phyloP scores from a whole-genome alignment of 192 early-diverging fungal species.

The Linnemannia schmuckeri region DNA sequence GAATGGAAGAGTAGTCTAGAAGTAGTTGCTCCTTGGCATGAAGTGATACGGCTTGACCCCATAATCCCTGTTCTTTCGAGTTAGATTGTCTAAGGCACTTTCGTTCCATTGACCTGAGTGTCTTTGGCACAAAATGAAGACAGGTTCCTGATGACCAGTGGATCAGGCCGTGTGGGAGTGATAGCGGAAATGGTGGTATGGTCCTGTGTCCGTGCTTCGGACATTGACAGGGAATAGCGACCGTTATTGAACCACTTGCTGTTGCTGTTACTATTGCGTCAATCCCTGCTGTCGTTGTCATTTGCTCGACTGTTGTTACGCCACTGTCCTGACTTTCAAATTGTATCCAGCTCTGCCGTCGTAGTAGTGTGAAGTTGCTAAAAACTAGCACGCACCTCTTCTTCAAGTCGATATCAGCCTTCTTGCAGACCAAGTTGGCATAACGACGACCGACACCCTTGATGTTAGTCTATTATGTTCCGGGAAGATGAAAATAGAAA shows the following conservation, averaged over 20 bases:
- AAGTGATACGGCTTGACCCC: too few relatives aligned
- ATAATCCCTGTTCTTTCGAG: too few relatives aligned
- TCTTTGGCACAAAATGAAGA: background rate
- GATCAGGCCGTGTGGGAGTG: background rate
- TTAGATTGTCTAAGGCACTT: too few relatives aligned
- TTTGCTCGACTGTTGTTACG: background rate
- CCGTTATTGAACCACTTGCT: background rate
- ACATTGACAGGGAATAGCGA: background rate
- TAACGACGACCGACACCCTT: constrained; percentile 99
- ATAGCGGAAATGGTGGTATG: background rate
- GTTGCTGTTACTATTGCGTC: background rate
- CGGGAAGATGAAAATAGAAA: background rate
- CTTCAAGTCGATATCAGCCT: constrained; percentile 97
- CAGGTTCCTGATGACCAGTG: background rate
- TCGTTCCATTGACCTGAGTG: background rate
- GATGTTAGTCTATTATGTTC: constrained; percentile 77
- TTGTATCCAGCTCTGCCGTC: background rate
- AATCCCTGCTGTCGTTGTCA: background rate
- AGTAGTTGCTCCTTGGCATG: too few relatives aligned
- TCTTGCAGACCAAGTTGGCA: constrained; percentile 99
- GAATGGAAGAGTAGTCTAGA: too few relatives aligned
- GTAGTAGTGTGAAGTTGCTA: background rate
- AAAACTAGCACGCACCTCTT: constrained; percentile 79
- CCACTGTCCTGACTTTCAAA: background rate
- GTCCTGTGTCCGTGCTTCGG: background rate